Conservation (phyloP, 2,329 filamentous ascomycete species). For the Ophiocordyceps camponoti-saundersi region DNA sequence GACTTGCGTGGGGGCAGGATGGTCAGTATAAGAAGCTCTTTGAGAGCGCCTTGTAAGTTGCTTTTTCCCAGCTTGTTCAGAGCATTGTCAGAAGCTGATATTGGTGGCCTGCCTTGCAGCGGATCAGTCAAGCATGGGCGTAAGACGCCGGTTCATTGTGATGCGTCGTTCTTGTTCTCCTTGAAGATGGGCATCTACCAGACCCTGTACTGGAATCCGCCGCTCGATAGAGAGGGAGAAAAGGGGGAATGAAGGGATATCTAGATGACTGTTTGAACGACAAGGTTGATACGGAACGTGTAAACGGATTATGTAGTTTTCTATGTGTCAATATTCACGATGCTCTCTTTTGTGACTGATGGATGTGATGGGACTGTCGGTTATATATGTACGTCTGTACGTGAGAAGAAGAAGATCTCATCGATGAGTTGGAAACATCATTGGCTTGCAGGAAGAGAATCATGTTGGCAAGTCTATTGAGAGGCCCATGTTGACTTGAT, state of each 20-base stretch:
- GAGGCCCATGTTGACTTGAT: too few relatives aligned
- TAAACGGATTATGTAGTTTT: too few relatives aligned
- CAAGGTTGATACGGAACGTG: too few relatives aligned
- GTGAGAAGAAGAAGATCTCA: too few relatives aligned
- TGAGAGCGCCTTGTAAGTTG: conserved; percentile 4
- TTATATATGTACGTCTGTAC: too few relatives aligned
- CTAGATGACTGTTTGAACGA: background rate
- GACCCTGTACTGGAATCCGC: conserved; percentile 4
- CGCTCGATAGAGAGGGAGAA: background rate
- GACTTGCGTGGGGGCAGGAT: conserved; percentile 3
- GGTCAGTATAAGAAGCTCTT: conserved; percentile 2
- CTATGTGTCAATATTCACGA: too few relatives aligned
- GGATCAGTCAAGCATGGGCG: conserved; percentile 1
- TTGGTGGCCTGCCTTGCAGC: background rate
- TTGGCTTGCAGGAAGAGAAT: too few relatives aligned
- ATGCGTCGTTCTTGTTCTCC: conserved; percentile 3
- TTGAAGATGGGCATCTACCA: conserved; percentile 4
- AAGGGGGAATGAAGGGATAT: background rate
- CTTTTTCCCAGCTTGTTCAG: too few relatives aligned
- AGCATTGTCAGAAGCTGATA: background rate
- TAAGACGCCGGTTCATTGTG: conserved; percentile 2
- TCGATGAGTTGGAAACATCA: too few relatives aligned
- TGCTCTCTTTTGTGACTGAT: too few relatives aligned
- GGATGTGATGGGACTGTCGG: too few relatives aligned
- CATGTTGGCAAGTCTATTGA: too few relatives aligned